These are phyloP conservation scores for Aquilaria yunnanensis DNA, from an alignment of 345 rosid species.

Conservation along the genomic window DNA sequence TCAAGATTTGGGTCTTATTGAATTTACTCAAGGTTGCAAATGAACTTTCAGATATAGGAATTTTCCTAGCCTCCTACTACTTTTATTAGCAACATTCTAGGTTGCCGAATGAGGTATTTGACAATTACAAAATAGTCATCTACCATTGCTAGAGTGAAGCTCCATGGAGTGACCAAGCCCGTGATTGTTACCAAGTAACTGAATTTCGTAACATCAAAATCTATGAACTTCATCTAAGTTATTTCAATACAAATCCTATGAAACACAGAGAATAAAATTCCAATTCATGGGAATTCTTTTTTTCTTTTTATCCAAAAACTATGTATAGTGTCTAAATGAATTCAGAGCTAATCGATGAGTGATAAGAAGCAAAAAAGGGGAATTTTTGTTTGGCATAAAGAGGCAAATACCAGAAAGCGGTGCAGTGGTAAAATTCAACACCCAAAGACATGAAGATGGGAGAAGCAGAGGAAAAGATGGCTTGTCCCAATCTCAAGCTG, in stretches of 20 bases:
- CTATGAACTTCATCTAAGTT: not conserved
- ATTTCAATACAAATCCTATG: too few species aligned
- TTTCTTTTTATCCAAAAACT: not conserved
- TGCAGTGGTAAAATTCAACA: constrained; percentile 75
- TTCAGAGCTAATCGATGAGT: not conserved
- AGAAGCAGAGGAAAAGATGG: constrained; percentile 69
- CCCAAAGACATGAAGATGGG: constrained; percentile 85
- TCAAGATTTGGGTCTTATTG: too few species aligned
- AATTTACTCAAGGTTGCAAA: not conserved
- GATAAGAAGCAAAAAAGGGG: not conserved
- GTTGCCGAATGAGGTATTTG: constrained; percentile 55
- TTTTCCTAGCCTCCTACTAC: constrained; percentile 81
- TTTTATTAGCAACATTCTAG: constrained; percentile 46
- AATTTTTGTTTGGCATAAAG: too few species aligned
- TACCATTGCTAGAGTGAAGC: constrained; percentile 64
- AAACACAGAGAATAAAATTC: too few species aligned
- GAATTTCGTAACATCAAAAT: constrained; percentile 12
- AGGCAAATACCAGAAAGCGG: constrained; percentile 69
- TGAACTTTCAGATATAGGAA: not conserved
- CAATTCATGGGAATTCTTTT: not conserved
- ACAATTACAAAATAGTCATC: constrained; percentile 72
- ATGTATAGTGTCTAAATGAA: not conserved
- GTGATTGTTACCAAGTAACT: constrained; percentile 84
- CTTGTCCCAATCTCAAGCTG: constrained; percentile 74
- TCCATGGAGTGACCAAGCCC: constrained; percentile 92